Evolutionary conservation across 306 rosid species (phyloP).

Genomic region (Astragalus glycyphyllos): DNA sequence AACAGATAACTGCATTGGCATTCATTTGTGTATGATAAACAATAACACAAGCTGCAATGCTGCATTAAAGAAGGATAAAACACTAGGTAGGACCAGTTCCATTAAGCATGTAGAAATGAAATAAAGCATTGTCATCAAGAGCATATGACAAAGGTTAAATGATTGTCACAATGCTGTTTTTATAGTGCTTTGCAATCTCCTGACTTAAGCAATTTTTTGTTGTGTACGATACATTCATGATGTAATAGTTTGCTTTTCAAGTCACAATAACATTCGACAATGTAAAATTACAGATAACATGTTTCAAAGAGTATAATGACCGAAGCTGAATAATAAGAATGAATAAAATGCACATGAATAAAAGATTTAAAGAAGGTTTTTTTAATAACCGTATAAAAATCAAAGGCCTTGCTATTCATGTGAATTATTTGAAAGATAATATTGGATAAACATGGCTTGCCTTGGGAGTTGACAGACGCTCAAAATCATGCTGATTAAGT

Average conservation of each 20-base stretch:
- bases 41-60: slow-evolving; percentile 28
- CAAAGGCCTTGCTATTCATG: not conserved
- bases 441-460: slow-evolving; percentile 54
- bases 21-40: not conserved
- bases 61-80: not conserved
- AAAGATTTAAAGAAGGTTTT: not conserved
- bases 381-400: not conserved
- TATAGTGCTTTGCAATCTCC: slow-evolving; percentile 1
- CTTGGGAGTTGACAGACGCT: slow-evolving; percentile 71
- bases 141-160: slow-evolving; percentile 7
- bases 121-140: slow-evolving; percentile 25
- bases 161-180: not conserved
- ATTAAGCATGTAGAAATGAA: slow-evolving; percentile 10
- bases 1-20: slow-evolving; percentile 12
- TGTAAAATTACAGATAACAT: slow-evolving; percentile 14
- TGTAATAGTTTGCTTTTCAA: not conserved
- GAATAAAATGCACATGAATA: slow-evolving; percentile 26
- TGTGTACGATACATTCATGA: slow-evolving; percentile 1
- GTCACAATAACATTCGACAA: slow-evolving; percentile 10
- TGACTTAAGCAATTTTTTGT: not conserved
- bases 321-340: slow-evolving; percentile 18
- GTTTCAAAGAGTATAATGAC: not conserved
- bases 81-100: not conserved
- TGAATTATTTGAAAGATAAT: slow-evolving; percentile 13
- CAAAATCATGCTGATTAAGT: slow-evolving; percentile 65